Evolutionary conservation across 2,329 filamentous ascomycete species (phyloP).

Genomic region (Alternaria sp.): DNA sequence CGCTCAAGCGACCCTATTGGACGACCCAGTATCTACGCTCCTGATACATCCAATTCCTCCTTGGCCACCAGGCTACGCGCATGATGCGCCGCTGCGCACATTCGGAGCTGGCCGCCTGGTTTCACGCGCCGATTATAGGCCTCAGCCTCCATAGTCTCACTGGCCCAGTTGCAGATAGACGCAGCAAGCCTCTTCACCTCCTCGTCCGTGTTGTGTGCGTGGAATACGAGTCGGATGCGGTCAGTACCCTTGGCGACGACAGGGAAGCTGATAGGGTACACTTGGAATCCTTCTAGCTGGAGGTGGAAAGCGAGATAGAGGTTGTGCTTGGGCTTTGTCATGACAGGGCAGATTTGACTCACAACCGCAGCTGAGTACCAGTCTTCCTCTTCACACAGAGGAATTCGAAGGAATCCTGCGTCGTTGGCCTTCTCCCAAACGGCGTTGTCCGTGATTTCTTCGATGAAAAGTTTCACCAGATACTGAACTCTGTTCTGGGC

Average conservation of each 20-base stretch:
- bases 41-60: too few species aligned
- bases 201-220: constrained; percentile 60
- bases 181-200: constrained; percentile 45
- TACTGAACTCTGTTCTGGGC: not conserved
- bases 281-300: constrained; percentile 1
- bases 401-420: constrained; percentile 16
- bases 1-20: too few species aligned
- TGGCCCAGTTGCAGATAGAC: constrained; percentile 36
- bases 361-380: not conserved
- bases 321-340: not conserved
- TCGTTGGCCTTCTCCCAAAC: constrained; percentile 15
- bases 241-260: constrained; percentile 16
- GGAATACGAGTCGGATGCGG: constrained; percentile 10
- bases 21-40: too few species aligned
- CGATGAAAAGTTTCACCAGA: not conserved
- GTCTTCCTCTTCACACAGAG: constrained; percentile 18
- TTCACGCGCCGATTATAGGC: not conserved
- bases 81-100: too few species aligned
- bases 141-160: constrained; percentile 39
- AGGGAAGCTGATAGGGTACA: constrained; percentile 9
- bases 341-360: constrained; percentile 21
- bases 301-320: constrained; percentile 45
- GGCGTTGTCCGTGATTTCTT: constrained; percentile 6
- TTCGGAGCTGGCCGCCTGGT: too few species aligned
- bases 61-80: too few species aligned